A percentile compares a stretch with the other conserved stretches of the same genome.
Conservation (phyloP, 352 stramenopile species). For the Globisporangium orthogonon region DNA sequence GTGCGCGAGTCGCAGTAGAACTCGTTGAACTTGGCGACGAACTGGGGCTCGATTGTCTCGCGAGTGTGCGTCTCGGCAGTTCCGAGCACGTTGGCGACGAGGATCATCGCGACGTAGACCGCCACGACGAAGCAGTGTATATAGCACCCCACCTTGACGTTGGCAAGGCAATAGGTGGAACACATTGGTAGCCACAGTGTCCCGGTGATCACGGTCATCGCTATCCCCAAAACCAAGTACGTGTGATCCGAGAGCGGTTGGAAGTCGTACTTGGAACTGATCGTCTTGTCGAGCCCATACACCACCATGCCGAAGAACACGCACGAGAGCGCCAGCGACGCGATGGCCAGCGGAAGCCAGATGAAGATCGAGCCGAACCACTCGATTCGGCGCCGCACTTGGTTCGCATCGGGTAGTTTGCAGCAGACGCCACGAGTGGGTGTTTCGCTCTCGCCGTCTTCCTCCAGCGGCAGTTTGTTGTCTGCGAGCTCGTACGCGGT, state of each 20-base stretch:
- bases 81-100: background rate
- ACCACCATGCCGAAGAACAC: background rate
- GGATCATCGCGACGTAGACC: conserved; percentile 1
- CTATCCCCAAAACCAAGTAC: background rate
- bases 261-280: background rate
- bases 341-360: background rate
- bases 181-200: background rate
- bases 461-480: too few species aligned
- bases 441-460: too few species aligned
- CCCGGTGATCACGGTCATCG: background rate
- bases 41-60: background rate
- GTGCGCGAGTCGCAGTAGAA: conserved; percentile 9
- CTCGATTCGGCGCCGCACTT: too few species aligned
- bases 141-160: too few species aligned
- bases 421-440: too few species aligned
- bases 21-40: conserved; percentile 5
- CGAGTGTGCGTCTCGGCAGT: background rate
- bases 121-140: too few species aligned
- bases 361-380: background rate
- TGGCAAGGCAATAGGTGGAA: background rate
- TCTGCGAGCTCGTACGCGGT: background rate
- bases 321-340: background rate
- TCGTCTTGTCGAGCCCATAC: background rate
- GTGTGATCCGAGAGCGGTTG: background rate
- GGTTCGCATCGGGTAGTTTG: too few species aligned